Conservation (phyloP, 352 stramenopile genomes). For the Globisporangium yorkense region DNA sequence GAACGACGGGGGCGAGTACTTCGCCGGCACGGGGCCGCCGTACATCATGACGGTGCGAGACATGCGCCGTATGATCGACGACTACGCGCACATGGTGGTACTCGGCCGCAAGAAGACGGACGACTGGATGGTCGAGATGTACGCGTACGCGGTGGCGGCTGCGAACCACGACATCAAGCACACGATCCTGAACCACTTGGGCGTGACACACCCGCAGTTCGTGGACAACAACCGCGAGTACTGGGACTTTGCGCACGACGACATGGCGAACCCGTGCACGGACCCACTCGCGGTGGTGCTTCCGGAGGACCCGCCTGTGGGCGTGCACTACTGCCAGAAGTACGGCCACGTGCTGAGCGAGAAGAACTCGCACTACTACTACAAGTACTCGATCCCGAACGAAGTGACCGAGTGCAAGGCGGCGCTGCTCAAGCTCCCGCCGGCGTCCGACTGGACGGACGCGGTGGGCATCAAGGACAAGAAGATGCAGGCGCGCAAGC, state of each 20-base stretch:
- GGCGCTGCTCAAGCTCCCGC: constrained; percentile 32
- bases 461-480: constrained; percentile 8
- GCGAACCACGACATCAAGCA: constrained; percentile 28
- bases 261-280: constrained; percentile 17
- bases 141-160: constrained; percentile 18
- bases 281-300: constrained; percentile 11
- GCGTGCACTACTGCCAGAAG: constrained; percentile 31
- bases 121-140: constrained; percentile 30
- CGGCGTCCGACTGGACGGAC: constrained; percentile 30
- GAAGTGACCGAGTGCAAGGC: constrained; percentile 37
- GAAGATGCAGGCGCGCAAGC: constrained; percentile 13
- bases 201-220: constrained; percentile 17
- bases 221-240: constrained; percentile 8
- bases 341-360: constrained; percentile 39
- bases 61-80: constrained; percentile 17
- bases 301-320: constrained; percentile 15
- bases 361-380: constrained; percentile 40
- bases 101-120: constrained; percentile 13
- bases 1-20: constrained; percentile 21
- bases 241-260: constrained; percentile 16
- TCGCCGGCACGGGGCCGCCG: constrained; percentile 17
- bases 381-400: constrained; percentile 51
- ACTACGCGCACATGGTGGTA: constrained; percentile 22
- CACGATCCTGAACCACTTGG: constrained; percentile 20
- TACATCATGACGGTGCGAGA: constrained; percentile 34